Conservation (phyloP, 495 filamentous ascomycete species). For the Aspergillus wentii region DNA sequence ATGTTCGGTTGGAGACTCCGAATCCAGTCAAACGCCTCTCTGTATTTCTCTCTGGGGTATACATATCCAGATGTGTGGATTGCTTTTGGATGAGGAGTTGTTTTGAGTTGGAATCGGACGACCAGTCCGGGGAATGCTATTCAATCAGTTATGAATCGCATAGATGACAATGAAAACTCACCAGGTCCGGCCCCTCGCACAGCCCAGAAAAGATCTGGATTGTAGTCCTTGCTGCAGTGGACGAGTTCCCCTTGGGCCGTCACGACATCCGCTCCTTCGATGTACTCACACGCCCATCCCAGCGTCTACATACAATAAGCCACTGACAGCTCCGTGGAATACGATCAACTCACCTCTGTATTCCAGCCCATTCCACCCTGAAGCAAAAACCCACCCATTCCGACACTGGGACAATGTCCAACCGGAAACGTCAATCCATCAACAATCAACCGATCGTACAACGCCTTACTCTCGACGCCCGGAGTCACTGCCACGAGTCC, state of each 20-base stretch:
- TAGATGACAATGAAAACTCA: no score
- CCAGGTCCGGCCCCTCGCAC: conserved; percentile 42
- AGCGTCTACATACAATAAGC: conserved; percentile 32
- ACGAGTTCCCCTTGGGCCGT: conserved; percentile 28
- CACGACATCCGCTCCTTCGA: conserved; percentile 38
- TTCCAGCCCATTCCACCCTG: conserved; percentile 49
- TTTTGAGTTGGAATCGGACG: conserved; percentile 34
- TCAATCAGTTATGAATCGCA: no score
- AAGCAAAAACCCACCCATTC: conserved; percentile 43
- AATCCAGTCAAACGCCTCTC: no score
- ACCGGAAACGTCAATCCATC: conserved; percentile 36
- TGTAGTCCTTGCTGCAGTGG: conserved; percentile 23
- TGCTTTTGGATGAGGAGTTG: conserved; percentile 9
- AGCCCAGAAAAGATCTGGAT: conserved; percentile 39
- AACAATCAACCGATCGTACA: no score
- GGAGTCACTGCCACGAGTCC: no score
- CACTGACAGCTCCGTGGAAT: neutral
- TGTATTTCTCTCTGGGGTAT: no score
- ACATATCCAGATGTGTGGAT: conserved; percentile 33
- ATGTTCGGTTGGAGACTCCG: no score
- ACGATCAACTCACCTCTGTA: conserved; percentile 22
- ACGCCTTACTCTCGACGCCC: no score
- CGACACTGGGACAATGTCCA: conserved; percentile 48
- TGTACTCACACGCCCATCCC: conserved; percentile 45
- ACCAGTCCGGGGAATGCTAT: conserved; percentile 42